phyloP scores from a whole-genome alignment of 352 stramenopile species.

The Globisporangium polare region DNA sequence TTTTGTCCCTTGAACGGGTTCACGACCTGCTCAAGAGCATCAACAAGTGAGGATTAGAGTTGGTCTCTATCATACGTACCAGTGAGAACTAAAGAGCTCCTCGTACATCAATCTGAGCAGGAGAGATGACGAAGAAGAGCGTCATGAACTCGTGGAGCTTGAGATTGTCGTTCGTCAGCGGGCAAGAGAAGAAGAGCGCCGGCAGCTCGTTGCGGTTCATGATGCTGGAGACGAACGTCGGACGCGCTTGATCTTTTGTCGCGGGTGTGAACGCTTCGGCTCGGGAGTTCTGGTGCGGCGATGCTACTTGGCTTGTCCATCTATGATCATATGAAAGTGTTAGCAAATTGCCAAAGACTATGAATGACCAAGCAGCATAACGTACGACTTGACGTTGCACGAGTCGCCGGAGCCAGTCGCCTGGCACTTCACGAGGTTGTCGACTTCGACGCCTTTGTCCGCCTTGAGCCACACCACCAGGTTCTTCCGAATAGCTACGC shows the following conservation, averaged over 20 bases:
- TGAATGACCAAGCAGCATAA: not conserved
- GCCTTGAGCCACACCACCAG: slow-evolving; percentile 47
- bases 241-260: slow-evolving; percentile 6
- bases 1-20: slow-evolving; percentile 48
- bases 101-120: slow-evolving; percentile 37
- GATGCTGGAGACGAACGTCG: slow-evolving; percentile 11
- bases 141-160: slow-evolving; percentile 56
- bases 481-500: slow-evolving; percentile 27
- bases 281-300: not conserved
- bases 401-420: slow-evolving; percentile 22
- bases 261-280: slow-evolving; percentile 13
- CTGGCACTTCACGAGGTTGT: slow-evolving; percentile 29
- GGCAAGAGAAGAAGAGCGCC: slow-evolving; percentile 46
- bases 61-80: too few relatives aligned
- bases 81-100: not conserved
- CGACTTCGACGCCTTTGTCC: slow-evolving; percentile 48
- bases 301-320: slow-evolving; percentile 31
- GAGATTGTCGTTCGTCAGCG: slow-evolving; percentile 29
- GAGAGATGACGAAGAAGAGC: slow-evolving; percentile 57
- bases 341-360: not conserved
- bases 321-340: slow-evolving; percentile 11
- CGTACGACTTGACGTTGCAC: slow-evolving; percentile 45
- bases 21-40: slow-evolving; percentile 7
- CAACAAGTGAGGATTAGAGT: not conserved
- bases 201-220: slow-evolving; percentile 26